phyloP scores from a whole-genome alignment of 768 basidiomycete genomes.

The Agaricus subrufescens region DNA sequence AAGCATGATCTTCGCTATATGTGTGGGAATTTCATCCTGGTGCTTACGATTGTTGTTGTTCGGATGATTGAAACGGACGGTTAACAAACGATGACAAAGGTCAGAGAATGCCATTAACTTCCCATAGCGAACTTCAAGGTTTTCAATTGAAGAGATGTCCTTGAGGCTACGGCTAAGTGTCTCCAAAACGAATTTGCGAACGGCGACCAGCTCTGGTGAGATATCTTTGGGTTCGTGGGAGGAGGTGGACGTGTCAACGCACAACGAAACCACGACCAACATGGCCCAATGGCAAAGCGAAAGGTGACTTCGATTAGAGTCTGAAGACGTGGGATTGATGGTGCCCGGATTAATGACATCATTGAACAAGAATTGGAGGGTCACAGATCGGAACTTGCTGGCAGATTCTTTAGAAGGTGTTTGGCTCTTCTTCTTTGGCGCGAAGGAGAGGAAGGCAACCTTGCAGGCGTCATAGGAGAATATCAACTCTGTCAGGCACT shows the following conservation, averaged over 20 bases:
- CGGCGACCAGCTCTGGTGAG: slow-evolving; percentile 72
- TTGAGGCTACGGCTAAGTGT: slow-evolving; percentile 83
- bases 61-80: slow-evolving; percentile 61
- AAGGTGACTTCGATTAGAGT: slow-evolving; percentile 50
- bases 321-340: slow-evolving; percentile 56
- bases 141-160: slow-evolving; percentile 59
- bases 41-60: slow-evolving; percentile 41
- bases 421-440: slow-evolving; percentile 58
- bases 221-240: slow-evolving; percentile 70
- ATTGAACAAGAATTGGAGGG: slow-evolving; percentile 76
- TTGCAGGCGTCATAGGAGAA: slow-evolving; percentile 95
- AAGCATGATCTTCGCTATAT: slow-evolving; percentile 95
- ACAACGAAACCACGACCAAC: slow-evolving; percentile 90
- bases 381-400: slow-evolving; percentile 57
- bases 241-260: slow-evolving; percentile 68
- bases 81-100: slow-evolving; percentile 82
- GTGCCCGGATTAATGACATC: slow-evolving; percentile 79
- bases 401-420: slow-evolving; percentile 58
- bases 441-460: slow-evolving; percentile 75
- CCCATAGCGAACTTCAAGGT: slow-evolving; percentile 76
- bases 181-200: slow-evolving; percentile 91
- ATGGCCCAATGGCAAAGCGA: slow-evolving; percentile 81
- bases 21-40: slow-evolving; percentile 76
- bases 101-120: slow-evolving; percentile 84
- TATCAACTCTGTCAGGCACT: slow-evolving; percentile 85